Base-by-base conservation (phyloP, 768 basidiomycete species). In the Auriscalpium orientale region DNA sequence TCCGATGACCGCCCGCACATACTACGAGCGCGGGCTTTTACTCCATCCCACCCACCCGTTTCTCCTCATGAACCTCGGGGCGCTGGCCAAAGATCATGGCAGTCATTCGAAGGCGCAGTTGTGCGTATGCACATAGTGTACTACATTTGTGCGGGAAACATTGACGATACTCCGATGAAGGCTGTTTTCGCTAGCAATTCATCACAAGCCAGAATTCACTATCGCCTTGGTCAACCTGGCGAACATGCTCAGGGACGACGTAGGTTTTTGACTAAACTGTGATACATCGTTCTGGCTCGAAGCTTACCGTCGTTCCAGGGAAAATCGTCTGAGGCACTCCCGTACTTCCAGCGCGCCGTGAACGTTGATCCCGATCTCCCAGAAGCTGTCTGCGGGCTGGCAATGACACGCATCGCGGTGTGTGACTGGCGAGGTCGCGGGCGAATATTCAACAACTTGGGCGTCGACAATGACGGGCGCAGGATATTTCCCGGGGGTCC, bases 191-290 rank as follows among this genome's bases (percentile, higher is more conserved):
- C 68, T 71, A 48, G 76, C 76, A 2, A 59, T 78, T 15, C 52
- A 68, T 40, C 58, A 60, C 43, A 75, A 78, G 51, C 78, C 78
- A 6, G 72, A 76, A 58, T 75, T 78, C 36, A 79, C 78, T 45
- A 75, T 80, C 55, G 78, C 79, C 3, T 67, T 80, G 10, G 77
- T 78, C 15, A 80, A 80, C 54, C 69, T 80, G 64, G 79, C 73
- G 16, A 80, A 78, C 63, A 76, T 76, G 0, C 63, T 80, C 61
- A 79, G 78, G 61, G 79, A 80, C 58, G 65, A 64, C 54, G 78
- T 79, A 37, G 45, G 72, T 53, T 20, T 5, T 10, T 43, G 28
- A 7, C 28, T 28, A 2, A 45, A 16, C 11, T 53, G 36, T 43
- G 4, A 18, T 15, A 8, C 13, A 43, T 13, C 15, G 18, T 43